A percentile compares a stretch with the other conserved stretches of the same genome.
phyloP scores from a whole-genome alignment of 345 rosid species.

The Raphanus sativus region DNA sequence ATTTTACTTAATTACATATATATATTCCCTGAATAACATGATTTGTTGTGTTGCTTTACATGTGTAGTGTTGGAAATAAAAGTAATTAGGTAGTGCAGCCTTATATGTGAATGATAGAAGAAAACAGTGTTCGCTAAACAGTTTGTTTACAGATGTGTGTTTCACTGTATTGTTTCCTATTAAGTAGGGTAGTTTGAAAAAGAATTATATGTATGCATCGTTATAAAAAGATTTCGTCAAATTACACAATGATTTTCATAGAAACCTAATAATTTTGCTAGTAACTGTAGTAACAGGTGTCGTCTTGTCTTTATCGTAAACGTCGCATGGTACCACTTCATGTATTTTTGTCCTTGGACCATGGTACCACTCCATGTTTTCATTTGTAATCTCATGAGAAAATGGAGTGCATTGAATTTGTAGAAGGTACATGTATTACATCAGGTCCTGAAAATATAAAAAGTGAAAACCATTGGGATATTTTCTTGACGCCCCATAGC shows the following conservation, averaged over 20 bases:
- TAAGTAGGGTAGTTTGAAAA: neutral
- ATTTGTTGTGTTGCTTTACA: neutral
- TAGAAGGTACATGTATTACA: neutral
- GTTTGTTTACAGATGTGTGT: neutral
- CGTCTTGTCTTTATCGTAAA: neutral
- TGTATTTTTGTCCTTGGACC: neutral
- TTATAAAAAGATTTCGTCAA: neutral
- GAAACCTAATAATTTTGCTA: constrained; percentile 7
- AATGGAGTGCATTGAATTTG: neutral
- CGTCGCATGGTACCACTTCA: neutral
- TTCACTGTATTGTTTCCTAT: neutral
- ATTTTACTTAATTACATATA: neutral
- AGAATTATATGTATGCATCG: neutral
- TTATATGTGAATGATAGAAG: neutral
- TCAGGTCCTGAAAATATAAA: neutral
- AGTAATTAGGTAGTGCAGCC: neutral
- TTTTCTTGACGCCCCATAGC: neutral
- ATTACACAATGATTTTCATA: neutral
- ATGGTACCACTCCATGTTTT: neutral
- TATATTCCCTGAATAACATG: neutral
- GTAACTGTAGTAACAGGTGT: neutral
- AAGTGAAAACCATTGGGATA: neutral
- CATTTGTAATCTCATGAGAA: neutral
- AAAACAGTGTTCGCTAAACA: constrained; percentile 12
- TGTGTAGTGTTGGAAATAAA: constrained; percentile 3